Conservation (phyloP, 78 protist genomes). For the Dictyostelium intermedium region DNA sequence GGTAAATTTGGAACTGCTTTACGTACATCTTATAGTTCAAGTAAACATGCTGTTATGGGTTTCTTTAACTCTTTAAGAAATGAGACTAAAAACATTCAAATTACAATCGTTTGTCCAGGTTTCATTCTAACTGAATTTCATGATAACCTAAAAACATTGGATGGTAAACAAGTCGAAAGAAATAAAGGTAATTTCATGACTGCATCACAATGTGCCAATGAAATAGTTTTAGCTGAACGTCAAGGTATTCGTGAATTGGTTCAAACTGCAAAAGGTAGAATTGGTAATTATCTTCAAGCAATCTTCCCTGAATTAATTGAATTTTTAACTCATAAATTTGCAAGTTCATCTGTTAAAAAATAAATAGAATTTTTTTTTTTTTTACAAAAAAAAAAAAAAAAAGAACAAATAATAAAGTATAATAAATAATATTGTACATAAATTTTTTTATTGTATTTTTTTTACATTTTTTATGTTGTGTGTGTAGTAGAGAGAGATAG, state of each 20-base stretch:
- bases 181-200: constrained; percentile 51
- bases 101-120: constrained; percentile 70
- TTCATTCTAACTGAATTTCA: constrained; percentile 65
- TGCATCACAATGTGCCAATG: constrained; percentile 32
- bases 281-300: constrained; percentile 48
- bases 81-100: constrained; percentile 38
- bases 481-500: too few relatives aligned
- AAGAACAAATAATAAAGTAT: neutral
- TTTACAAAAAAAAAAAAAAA: neutral
- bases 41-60: constrained; percentile 86
- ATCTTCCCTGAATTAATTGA: constrained; percentile 52
- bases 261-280: constrained; percentile 12
- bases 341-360: constrained; percentile 41
- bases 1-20: constrained; percentile 81
- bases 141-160: constrained; percentile 9
- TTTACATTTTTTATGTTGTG: neutral
- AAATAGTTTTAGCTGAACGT: constrained; percentile 28
- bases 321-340: constrained; percentile 12
- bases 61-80: constrained; percentile 77
- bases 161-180: constrained; percentile 42
- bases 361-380: neutral
- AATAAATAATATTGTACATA: neutral
- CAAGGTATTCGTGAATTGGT: constrained; percentile 36
- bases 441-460: neutral
- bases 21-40: constrained; percentile 79